phyloP scores from a whole-genome alignment of 1,284 basidiomycete genomes.

The Heterobasidion parviporum region DNA sequence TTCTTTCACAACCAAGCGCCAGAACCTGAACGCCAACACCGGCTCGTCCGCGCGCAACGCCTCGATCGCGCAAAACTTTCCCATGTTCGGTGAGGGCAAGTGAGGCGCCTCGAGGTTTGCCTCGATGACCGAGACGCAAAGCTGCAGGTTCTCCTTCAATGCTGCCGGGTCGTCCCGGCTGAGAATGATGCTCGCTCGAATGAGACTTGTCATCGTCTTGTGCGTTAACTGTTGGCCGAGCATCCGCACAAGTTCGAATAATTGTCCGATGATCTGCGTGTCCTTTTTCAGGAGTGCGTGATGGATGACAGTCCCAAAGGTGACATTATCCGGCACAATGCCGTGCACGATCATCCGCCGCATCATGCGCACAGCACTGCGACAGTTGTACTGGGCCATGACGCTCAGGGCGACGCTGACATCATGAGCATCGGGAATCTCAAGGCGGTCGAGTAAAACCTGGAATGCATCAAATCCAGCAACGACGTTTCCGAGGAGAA shows the following conservation, averaged over 20 bases:
- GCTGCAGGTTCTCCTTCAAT: constrained; percentile 27
- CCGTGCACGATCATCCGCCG: constrained; percentile 37
- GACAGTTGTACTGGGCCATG: constrained; percentile 41
- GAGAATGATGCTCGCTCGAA: constrained; percentile 32
- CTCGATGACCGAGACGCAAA: constrained; percentile 34
- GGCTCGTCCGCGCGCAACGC: constrained; percentile 41
- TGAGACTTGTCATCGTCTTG: constrained; percentile 40
- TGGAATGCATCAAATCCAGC: constrained; percentile 42
- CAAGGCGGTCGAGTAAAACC: constrained; percentile 35
- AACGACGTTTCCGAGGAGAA: constrained; percentile 42
- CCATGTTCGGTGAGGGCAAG: constrained; percentile 35
- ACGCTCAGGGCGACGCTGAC: constrained; percentile 53
- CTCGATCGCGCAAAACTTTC: constrained; percentile 40
- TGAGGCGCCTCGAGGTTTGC: constrained; percentile 26
- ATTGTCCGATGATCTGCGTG: constrained; percentile 29
- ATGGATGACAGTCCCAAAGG: constrained; percentile 54
- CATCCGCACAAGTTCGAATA: constrained; percentile 31
- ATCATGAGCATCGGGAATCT: constrained; percentile 53
- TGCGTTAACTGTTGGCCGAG: constrained; percentile 28
- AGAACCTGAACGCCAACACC: constrained; percentile 49
- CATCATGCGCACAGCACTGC: constrained; percentile 36
- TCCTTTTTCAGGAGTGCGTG: constrained; percentile 40
- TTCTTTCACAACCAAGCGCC: constrained; percentile 38
- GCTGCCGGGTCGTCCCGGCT: constrained; percentile 15
- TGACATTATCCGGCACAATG: constrained; percentile 40